Percentiles rank a stretch among this genome's conserved stretches.
Evolutionary conservation across 306 rosid genomes (phyloP).

Genomic region (Cucurbita ficifolia): DNA sequence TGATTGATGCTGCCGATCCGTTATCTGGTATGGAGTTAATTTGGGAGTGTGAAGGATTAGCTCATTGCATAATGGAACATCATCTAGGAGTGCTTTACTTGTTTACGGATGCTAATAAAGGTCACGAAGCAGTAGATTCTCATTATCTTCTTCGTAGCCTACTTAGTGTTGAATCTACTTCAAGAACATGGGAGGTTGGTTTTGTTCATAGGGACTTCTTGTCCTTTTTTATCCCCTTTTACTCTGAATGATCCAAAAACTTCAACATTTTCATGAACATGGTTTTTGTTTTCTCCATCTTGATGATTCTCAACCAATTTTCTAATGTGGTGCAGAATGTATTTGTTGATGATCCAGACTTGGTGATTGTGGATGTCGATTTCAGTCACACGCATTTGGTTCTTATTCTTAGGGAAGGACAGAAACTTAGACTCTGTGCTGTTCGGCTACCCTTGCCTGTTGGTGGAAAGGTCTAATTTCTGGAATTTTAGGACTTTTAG

Average conservation of each 20-base stretch:
- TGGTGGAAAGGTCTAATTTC: slow-evolving; percentile 43
- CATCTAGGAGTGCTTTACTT: slow-evolving; percentile 62
- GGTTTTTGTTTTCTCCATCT: neutral
- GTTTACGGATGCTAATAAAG: slow-evolving; percentile 75
- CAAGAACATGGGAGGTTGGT: slow-evolving; percentile 84
- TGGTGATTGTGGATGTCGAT: slow-evolving; percentile 61
- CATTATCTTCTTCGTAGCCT: slow-evolving; percentile 71
- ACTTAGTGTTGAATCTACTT: slow-evolving; percentile 20
- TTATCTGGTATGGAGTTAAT: slow-evolving; percentile 59
- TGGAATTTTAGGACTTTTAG: neutral
- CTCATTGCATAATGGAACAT: slow-evolving; percentile 80
- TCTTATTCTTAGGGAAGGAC: slow-evolving; percentile 51
- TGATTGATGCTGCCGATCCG: slow-evolving; percentile 88
- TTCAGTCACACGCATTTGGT: slow-evolving; percentile 59
- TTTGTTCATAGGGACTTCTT: neutral
- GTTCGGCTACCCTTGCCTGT: slow-evolving; percentile 53
- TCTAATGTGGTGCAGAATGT: slow-evolving; percentile 43
- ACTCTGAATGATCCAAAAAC: neutral
- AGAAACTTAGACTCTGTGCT: slow-evolving; percentile 53
- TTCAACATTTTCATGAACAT: neutral
- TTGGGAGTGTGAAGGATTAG: slow-evolving; percentile 69
- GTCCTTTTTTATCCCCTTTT: neutral
- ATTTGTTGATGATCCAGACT: slow-evolving; percentile 29
- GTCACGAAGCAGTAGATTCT: slow-evolving; percentile 37
- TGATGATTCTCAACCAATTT: neutral